These are phyloP conservation scores for Boechera retrofracta DNA, from an alignment of 345 rosid genomes.

Conservation along the genomic window DNA sequence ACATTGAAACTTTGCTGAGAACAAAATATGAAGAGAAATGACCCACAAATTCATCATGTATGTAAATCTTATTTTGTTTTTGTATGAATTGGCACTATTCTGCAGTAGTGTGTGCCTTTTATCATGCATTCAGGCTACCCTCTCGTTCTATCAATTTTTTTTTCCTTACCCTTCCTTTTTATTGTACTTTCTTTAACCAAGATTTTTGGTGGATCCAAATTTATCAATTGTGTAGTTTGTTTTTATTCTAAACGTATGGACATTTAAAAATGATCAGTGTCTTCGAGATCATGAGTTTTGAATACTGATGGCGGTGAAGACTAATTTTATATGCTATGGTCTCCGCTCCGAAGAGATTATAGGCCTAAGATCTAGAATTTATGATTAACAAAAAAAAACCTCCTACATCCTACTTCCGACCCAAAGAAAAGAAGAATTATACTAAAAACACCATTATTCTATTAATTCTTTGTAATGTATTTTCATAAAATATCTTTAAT, in stretches of 20 bases:
- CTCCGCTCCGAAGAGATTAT: no score
- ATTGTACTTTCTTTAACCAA: not conserved
- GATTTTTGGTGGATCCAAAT: not conserved
- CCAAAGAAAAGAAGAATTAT: no score
- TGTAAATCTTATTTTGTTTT: constrained; percentile 40
- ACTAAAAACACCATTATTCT: no score
- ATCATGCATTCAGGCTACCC: constrained; percentile 17
- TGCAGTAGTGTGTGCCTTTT: constrained; percentile 27
- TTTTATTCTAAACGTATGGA: not conserved
- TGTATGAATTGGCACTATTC: constrained; percentile 38
- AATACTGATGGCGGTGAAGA: no score
- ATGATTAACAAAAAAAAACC: no score
- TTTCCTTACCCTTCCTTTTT: not conserved
- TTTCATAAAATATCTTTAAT: no score
- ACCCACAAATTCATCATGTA: constrained; percentile 44
- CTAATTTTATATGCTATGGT: no score
- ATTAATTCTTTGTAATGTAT: no score
- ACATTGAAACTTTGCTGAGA: constrained; percentile 32
- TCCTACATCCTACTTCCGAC: no score
- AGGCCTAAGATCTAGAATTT: no score
- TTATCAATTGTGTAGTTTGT: constrained; percentile 17
- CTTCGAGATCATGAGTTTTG: no score
- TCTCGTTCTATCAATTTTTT: constrained; percentile 22
- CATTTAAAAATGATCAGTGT: not conserved
- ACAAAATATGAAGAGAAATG: constrained; percentile 27